Evolutionary conservation across 1,284 basidiomycete genomes (phyloP), one percentile per base, ranked within the genome.

Genomic region (Naganishia sp.): DNA sequence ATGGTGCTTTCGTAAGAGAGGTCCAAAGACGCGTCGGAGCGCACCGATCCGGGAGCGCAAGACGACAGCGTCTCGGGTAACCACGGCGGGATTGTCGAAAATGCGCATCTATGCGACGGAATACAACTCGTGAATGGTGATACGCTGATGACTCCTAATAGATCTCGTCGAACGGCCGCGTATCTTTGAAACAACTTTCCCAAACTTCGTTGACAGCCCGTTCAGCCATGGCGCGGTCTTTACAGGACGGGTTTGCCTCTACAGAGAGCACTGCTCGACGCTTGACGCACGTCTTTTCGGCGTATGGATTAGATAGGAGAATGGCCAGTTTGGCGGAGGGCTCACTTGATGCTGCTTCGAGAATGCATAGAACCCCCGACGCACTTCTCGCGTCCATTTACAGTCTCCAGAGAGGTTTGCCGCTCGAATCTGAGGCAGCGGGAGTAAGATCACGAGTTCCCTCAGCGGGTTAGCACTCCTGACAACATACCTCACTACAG

Each of bases 111-210:
- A 60, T 52, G 64, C 49, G 35, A 51, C 50, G 49, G 41, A 39
- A 53, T 58, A 35, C 57, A 58, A 64, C 64, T 31, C 35, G 28
- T 13, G 23, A 25, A 23, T 13, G 18, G 18, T 17, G 6, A 43
- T 10, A 18, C 13, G 28, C 42, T 25, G 51, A 51, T 53, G 42
- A 28, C 3, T 23, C 35, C 21, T 66, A 68, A 49, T 68, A 68
- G 18, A 94, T 91, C 87, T 97, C 93, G 79, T 98, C 95, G 78
- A 98, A 99, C 7, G 95, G 95, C 71, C 94, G 82, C 7, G 94
- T 98, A 78, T 99, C 95, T 55, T 85, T 87, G 80, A 94, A 95
- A 79, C 95, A 99, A 72, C 90, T 92, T 72, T 93, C 90, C 88
- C 90, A 99, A 51, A 97, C 95, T 77, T 97, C 92, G 72, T 97